Conservation (phyloP, 2,329 filamentous ascomycete genomes). For the Elsinoe fawcettii region DNA sequence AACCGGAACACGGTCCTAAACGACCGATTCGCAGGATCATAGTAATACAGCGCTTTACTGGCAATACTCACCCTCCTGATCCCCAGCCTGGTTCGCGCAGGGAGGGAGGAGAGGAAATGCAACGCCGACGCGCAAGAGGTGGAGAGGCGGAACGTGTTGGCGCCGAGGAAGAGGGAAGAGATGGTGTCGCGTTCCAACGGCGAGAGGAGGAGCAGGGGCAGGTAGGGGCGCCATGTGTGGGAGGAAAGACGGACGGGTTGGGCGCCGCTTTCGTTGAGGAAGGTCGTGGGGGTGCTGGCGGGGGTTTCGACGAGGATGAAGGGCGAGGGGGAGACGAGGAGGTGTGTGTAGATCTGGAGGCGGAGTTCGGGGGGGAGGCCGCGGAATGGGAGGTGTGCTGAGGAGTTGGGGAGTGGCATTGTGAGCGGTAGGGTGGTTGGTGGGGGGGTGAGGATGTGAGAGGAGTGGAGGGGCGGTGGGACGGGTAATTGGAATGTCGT, state of each 20-base stretch:
- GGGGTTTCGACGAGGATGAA: constrained; percentile 2
- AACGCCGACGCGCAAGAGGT: constrained; percentile 1
- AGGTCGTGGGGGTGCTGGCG: constrained; percentile 5
- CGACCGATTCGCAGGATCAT: background rate
- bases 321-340: constrained; percentile 27
- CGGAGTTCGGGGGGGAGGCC: constrained; percentile 53
- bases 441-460: background rate
- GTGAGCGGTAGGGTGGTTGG: background rate
- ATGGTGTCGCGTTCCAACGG: background rate
- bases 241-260: constrained; percentile 7
- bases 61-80: background rate
- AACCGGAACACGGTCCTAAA: background rate
- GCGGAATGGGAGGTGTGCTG: constrained; percentile 28
- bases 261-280: constrained; percentile 1
- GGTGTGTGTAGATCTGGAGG: constrained; percentile 47
- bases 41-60: constrained; percentile 9
- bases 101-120: background rate
- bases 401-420: constrained; percentile 4
- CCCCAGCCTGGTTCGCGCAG: background rate
- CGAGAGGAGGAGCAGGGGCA: background rate
- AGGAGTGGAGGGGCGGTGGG: background rate
- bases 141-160: constrained; percentile 8
- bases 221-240: background rate
- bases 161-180: background rate
- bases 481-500: background rate